phyloP scores from a whole-genome alignment of 805 yeast genomes.

The Teunomyces barrocoloradensis region DNA sequence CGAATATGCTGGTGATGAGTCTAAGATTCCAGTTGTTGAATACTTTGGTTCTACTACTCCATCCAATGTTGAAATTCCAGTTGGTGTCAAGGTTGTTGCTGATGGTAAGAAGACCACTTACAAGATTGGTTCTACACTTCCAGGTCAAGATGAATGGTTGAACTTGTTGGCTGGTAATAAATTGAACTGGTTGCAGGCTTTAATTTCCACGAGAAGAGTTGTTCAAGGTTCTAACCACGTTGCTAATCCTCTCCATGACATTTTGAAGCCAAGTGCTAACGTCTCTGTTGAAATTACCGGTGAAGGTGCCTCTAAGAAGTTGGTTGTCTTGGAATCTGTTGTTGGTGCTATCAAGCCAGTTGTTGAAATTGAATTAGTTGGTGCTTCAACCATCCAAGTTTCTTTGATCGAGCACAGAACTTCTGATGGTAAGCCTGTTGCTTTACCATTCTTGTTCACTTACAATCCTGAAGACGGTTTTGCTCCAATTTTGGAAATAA shows the following conservation, averaged over 20 bases:
- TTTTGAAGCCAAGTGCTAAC: slow-evolving; percentile 69
- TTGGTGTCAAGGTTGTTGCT: slow-evolving; percentile 33
- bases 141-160: slow-evolving; percentile 59
- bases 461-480: slow-evolving; percentile 88
- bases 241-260: slow-evolving; percentile 73
- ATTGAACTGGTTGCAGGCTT: slow-evolving; percentile 88
- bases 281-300: slow-evolving; percentile 58
- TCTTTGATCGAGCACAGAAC: slow-evolving; percentile 86
- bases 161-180: slow-evolving; percentile 73
- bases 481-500: slow-evolving; percentile 88
- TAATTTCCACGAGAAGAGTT: slow-evolving; percentile 71
- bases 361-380: slow-evolving; percentile 56
- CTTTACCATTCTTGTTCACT: slow-evolving; percentile 72
- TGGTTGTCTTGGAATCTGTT: slow-evolving; percentile 66
- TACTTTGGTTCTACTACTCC: slow-evolving; percentile 71
- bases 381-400: slow-evolving; percentile 58
- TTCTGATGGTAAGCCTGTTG: slow-evolving; percentile 68
- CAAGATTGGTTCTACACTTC: slow-evolving; percentile 37
- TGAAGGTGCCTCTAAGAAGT: slow-evolving; percentile 52
- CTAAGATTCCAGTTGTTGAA: slow-evolving; percentile 83
- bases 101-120: slow-evolving; percentile 19
- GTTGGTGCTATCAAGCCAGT: slow-evolving; percentile 70
- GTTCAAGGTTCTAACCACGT: slow-evolving; percentile 84
- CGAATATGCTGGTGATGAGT: slow-evolving; percentile 64
- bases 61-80: slow-evolving; percentile 21